Percentiles rank a stretch among this genome's conserved stretches.
Evolutionary conservation across 225 moss, liverwort and hornwort species (phyloP).

Genomic region (Antitrichia curtipendula): DNA sequence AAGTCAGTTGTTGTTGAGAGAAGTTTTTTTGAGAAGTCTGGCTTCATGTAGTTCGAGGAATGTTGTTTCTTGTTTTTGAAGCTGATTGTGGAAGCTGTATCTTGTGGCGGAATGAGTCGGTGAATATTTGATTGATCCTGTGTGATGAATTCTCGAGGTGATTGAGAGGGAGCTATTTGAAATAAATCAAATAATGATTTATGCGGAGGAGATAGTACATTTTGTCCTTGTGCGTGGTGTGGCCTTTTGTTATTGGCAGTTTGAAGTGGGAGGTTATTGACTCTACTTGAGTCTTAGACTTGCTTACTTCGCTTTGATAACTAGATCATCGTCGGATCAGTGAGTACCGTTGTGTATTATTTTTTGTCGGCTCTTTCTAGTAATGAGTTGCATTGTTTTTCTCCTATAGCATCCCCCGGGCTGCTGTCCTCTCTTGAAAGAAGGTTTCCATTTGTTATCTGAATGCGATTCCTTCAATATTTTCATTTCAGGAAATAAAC

Average conservation of each 20-base stretch:
- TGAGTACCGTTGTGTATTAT: not conserved
- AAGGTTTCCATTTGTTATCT: not conserved
- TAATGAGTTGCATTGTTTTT: not conserved
- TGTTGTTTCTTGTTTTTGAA: not conserved
- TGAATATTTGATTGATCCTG: not conserved
- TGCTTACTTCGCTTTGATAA: not conserved
- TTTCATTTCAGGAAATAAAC: not conserved
- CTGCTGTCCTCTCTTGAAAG: not conserved
- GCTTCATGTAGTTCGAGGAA: not conserved
- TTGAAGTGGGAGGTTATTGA: not conserved
- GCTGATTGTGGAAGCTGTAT: not conserved
- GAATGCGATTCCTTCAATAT: not conserved
- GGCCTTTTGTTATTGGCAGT: not conserved
- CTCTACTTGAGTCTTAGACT: not conserved
- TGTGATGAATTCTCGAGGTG: not conserved
- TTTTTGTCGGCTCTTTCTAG: not conserved
- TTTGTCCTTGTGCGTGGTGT: not conserved
- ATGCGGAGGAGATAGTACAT: not conserved
- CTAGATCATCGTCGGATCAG: not conserved
- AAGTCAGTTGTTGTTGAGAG: not conserved
- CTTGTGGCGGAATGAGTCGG: not conserved
- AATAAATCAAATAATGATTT: not conserved
- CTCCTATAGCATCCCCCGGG: not conserved
- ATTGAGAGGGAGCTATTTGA: not conserved
- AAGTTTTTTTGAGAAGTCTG: not conserved